phyloP scores from a whole-genome alignment of 306 rosid species.

The Calophaca sinica region DNA sequence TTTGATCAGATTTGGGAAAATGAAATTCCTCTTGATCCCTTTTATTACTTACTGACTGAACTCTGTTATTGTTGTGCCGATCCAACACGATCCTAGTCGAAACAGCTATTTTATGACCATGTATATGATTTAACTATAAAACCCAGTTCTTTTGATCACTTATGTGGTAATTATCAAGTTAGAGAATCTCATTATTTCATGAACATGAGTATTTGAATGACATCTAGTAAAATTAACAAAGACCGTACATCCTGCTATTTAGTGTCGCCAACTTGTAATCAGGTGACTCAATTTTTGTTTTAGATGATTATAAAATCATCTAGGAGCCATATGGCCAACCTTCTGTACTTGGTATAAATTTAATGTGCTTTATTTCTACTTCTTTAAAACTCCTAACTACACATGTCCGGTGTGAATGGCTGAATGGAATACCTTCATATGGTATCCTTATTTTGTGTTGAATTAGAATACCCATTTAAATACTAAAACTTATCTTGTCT shows the following conservation, averaged over 20 bases:
- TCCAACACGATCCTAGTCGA: neutral
- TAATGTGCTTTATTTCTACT: neutral
- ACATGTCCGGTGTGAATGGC: neutral
- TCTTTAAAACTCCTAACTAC: neutral
- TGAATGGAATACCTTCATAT: no score
- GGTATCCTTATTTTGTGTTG: neutral
- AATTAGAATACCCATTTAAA: constrained; percentile 22
- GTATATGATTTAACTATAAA: constrained; percentile 3
- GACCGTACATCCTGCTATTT: neutral
- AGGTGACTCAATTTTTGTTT: no score
- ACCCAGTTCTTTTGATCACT: neutral
- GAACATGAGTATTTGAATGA: neutral
- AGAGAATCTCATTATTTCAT: constrained; percentile 30
- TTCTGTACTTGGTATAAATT: neutral
- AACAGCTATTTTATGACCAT: neutral
- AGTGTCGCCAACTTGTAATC: neutral
- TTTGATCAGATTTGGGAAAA: constrained; percentile 15
- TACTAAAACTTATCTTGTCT: constrained; percentile 21
- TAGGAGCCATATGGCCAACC: constrained; percentile 1
- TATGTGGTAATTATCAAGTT: constrained; percentile 1
- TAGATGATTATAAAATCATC: neutral
- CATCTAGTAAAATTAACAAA: constrained; percentile 27
- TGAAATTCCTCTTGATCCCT: constrained; percentile 4
- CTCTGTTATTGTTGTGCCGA: neutral
- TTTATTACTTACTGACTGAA: constrained; percentile 17